Percentiles rank a stretch among this genome's conserved stretches.
Conservation (phyloP, 176 grass and related monocot species). For the Metroxylon sagu region DNA sequence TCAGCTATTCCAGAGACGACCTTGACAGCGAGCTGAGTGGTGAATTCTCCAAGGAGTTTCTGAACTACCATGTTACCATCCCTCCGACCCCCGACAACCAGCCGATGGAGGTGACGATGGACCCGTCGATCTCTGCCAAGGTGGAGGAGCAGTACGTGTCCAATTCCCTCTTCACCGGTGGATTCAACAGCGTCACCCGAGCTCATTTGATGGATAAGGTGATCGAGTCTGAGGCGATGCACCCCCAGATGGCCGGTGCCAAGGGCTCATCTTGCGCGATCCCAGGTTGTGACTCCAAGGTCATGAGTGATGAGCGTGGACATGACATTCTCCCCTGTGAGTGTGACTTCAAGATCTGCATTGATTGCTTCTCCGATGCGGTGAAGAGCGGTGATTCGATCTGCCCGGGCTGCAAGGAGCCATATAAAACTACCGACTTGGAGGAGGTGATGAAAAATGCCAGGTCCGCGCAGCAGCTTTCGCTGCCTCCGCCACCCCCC, state of each 20-base stretch:
- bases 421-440: constrained; percentile 66
- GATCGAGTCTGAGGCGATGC: constrained; percentile 56
- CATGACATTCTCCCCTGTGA: constrained; percentile 81
- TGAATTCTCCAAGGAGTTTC: constrained; percentile 51
- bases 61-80: constrained; percentile 75
- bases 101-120: constrained; percentile 64
- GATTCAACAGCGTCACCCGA: constrained; percentile 80
- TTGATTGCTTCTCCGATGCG: constrained; percentile 77
- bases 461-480: constrained; percentile 3
- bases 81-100: constrained; percentile 80
- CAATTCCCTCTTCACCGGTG: constrained; percentile 91
- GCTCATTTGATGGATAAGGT: constrained; percentile 98
- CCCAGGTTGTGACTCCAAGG: constrained; percentile 65
- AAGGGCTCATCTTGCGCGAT: constrained; percentile 83
- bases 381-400: constrained; percentile 56
- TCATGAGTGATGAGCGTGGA: constrained; percentile 90
- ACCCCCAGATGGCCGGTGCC: constrained; percentile 85
- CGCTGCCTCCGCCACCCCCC: constrained; percentile 47
- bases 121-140: constrained; percentile 67
- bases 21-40: constrained; percentile 55
- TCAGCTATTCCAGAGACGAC: constrained; percentile 76
- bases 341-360: constrained; percentile 94
- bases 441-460: constrained; percentile 40
- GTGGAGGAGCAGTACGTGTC: constrained; percentile 95
- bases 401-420: constrained; percentile 89